Evolutionary conservation across 768 basidiomycete species (phyloP), one percentile per base, ranked within the genome.

Genomic region (Paxillus involutus): DNA sequence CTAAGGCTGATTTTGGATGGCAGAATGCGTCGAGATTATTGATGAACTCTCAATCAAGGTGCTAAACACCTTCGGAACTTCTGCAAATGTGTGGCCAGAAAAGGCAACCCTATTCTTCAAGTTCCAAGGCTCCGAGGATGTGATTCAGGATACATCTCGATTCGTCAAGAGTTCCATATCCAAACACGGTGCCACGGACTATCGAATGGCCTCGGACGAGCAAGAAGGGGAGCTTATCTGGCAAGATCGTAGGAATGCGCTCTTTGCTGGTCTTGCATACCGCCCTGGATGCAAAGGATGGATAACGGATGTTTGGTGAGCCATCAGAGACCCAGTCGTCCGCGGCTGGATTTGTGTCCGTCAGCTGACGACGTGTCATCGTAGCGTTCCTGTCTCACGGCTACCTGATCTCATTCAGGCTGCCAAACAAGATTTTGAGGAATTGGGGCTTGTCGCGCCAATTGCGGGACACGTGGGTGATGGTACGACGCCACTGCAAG

Each of bases 401-500:
- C 65, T 74, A 10, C 71, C 73, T 2, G 62, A 72, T 43, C 60
- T 73, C 33, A 72, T 75, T 9, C 59, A 70, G 17, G 75, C 79
- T 52, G 80, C 71, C 19, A 71, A 78, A 55, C 70, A 73, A 56
- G 80, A 82, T 59, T 71, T 82, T n/a, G 69, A 63, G 12, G 63
- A 69, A 19, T 58, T 70, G 1, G 75, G 74, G 1, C 65, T 83
- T 17, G 58, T 61, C 16, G 77, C 78, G 8, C 71, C 77, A 6
- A 75, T 77, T 32, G 77, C 73, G 12, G 77, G 75, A 0, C 77
- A 77, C 55, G 75, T 75, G 4, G 76, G 75, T 5, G 76, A 77
- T 51, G 76, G 74, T 67, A 44, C 11, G 62, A 48, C 16, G 35
- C 36, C 9, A 33, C 33, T 17, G 26, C 16, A 21, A 21, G n/a